These are phyloP conservation scores for Dillenia turbinata DNA, from an alignment of 164 flowering plant species.

Conservation along the genomic window DNA sequence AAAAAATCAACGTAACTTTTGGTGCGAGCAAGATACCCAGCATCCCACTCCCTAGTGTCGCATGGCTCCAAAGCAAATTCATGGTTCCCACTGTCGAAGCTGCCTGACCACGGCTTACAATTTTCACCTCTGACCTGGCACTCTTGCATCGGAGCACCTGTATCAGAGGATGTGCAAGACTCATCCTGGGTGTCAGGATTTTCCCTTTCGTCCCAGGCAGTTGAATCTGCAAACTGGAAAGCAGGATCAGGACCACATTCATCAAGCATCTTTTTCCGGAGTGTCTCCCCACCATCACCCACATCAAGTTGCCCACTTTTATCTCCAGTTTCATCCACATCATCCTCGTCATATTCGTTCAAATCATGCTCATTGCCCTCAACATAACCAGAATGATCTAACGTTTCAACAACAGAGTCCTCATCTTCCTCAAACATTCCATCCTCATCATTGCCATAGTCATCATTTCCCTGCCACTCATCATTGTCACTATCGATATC, in stretches of 20 bases:
- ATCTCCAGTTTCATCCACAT: constrained; percentile 11
- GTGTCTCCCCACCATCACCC: constrained; percentile 5
- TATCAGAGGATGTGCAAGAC: constrained; percentile 37
- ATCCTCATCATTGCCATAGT: constrained; percentile 20
- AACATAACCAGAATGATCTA: constrained; percentile 8
- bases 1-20: constrained; percentile 39
- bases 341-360: constrained; percentile 2
- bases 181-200: constrained; percentile 34
- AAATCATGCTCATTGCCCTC: constrained; percentile 11
- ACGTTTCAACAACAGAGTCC: constrained; percentile 43
- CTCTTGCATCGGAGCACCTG: constrained; percentile 17
- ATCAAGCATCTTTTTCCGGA: not conserved
- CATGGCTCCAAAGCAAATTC: constrained; percentile 32
- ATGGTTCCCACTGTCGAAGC: constrained; percentile 18
- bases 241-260: not conserved
- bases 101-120: constrained; percentile 16
- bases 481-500: constrained; percentile 71
- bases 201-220: constrained; percentile 14
- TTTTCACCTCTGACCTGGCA: constrained; percentile 16
- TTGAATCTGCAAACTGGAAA: not conserved
- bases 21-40: constrained; percentile 25
- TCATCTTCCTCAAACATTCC: constrained; percentile 38
- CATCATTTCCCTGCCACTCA: constrained; percentile 47
- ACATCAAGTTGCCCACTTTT: constrained; percentile 6
- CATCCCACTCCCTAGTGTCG: constrained; percentile 48